phyloP scores from a whole-genome alignment of 2,329 filamentous ascomycete species.

The Cephalotrichum gorgonifer region DNA sequence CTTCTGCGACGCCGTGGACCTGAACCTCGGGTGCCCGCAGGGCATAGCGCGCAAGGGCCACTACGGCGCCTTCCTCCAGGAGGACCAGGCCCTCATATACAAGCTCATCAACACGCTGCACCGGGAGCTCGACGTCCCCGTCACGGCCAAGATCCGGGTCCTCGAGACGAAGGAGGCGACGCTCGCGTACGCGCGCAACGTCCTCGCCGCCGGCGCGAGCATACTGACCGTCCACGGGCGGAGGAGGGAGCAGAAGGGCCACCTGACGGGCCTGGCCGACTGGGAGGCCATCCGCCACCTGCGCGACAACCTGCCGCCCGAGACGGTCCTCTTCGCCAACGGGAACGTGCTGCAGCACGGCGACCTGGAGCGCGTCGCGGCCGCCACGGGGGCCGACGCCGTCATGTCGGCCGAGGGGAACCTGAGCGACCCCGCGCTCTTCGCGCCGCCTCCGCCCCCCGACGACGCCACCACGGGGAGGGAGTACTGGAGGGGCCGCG shows the following conservation, averaged over 20 bases:
- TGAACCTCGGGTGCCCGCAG: constrained; percentile 94
- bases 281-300: constrained; percentile 80
- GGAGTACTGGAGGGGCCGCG: constrained; percentile 77
- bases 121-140: constrained; percentile 64
- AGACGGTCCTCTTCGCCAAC: constrained; percentile 94
- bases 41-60: constrained; percentile 85
- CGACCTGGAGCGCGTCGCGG: constrained; percentile 69
- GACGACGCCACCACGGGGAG: constrained; percentile 52
- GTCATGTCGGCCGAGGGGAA: constrained; percentile 97
- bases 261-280: constrained; percentile 86
- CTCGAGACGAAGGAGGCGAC: constrained; percentile 81
- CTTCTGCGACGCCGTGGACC: constrained; percentile 87
- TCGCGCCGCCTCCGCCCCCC: constrained; percentile 56
- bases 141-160: constrained; percentile 92
- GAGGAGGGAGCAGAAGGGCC: constrained; percentile 84
- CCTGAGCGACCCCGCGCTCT: constrained; percentile 82
- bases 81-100: constrained; percentile 77
- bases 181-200: constrained; percentile 78
- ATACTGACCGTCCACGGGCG: constrained; percentile 90
- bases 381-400: constrained; percentile 77
- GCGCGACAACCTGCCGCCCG: constrained; percentile 68
- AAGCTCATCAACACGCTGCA: constrained; percentile 78
- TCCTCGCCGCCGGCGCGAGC: constrained; percentile 78
- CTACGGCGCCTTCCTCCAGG: constrained; percentile 91
- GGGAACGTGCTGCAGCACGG: constrained; percentile 79